A percentile compares a stretch with the other conserved stretches of the same genome.
These are phyloP conservation scores for Leccinum obscurum DNA, from an alignment of 768 basidiomycete species.

Conservation along the genomic window DNA sequence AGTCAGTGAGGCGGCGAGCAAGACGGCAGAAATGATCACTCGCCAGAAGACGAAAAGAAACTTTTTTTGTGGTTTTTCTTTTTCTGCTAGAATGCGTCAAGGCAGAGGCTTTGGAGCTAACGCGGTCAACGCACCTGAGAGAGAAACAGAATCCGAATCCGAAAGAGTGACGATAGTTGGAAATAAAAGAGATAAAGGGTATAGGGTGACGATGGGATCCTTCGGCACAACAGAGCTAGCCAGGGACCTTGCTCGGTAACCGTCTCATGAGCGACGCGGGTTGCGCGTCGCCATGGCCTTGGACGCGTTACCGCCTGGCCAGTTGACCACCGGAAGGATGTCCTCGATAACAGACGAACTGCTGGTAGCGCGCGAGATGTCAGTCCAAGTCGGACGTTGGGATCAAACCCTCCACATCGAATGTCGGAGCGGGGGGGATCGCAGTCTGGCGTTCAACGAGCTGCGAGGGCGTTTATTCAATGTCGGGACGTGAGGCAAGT, in stretches of 20 bases:
- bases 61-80: not conserved
- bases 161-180: conserved; percentile 1
- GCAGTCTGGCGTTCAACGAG: conserved; percentile 54
- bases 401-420: not conserved
- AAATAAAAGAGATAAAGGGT: conserved; percentile 3
- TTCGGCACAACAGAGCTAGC: not conserved
- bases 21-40: not conserved
- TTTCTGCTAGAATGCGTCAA: not conserved
- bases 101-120: no score
- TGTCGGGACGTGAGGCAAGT: not conserved
- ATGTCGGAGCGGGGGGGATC: not conserved
- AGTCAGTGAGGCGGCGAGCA: not conserved
- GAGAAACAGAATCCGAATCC: not conserved
- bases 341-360: not conserved
- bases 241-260: not conserved
- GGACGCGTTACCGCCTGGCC: not conserved
- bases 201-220: conserved; percentile 10
- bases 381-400: not conserved
- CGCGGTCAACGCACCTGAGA: not conserved
- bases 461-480: not conserved
- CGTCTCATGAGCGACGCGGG: not conserved
- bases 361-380: not conserved
- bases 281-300: not conserved
- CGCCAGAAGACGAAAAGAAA: not conserved
- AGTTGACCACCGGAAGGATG: not conserved